phyloP scores from a whole-genome alignment of 148 eudicot species.

The Beta vulgaris region DNA sequence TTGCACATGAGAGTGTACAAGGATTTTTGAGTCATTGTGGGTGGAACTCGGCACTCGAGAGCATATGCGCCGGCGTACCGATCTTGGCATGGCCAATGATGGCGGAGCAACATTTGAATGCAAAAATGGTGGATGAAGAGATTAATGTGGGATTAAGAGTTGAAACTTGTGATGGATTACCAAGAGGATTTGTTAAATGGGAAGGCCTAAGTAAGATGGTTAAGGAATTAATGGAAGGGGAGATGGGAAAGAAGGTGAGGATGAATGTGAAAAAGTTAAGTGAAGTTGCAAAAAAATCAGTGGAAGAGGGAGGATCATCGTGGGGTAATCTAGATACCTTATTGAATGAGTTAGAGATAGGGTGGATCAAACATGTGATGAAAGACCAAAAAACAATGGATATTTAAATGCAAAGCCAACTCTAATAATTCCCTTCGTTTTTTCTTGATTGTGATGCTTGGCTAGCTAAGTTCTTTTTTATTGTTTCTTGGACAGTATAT shows the following conservation, averaged over 20 bases:
- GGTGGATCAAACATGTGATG: neutral
- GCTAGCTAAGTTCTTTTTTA: no score
- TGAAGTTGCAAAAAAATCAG: slow-evolving; percentile 40
- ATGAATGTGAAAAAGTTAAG: slow-evolving; percentile 42
- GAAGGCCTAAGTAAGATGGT: slow-evolving; percentile 44
- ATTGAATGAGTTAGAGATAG: slow-evolving; percentile 34
- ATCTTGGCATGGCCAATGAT: slow-evolving; percentile 74
- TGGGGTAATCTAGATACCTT: slow-evolving; percentile 45
- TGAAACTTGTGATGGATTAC: slow-evolving; percentile 46
- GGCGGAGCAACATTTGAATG: slow-evolving; percentile 76
- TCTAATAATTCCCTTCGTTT: no score
- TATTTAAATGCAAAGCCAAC: no score
- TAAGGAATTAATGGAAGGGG: slow-evolving; percentile 59
- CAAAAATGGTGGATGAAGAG: slow-evolving; percentile 66
- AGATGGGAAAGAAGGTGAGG: slow-evolving; percentile 44
- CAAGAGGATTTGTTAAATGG: slow-evolving; percentile 53
- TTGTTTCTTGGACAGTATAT: no score
- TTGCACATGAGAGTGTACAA: slow-evolving; percentile 36
- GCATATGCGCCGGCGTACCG: slow-evolving; percentile 60
- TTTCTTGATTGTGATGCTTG: no score
- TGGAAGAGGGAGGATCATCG: slow-evolving; percentile 63
- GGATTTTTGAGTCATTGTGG: slow-evolving; percentile 82
- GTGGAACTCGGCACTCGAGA: slow-evolving; percentile 74
- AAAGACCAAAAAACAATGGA: no score
- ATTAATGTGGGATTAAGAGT: slow-evolving; percentile 56